Conservation (phyloP, 169 alveolate species). For the Plasmodium relictum region DNA sequence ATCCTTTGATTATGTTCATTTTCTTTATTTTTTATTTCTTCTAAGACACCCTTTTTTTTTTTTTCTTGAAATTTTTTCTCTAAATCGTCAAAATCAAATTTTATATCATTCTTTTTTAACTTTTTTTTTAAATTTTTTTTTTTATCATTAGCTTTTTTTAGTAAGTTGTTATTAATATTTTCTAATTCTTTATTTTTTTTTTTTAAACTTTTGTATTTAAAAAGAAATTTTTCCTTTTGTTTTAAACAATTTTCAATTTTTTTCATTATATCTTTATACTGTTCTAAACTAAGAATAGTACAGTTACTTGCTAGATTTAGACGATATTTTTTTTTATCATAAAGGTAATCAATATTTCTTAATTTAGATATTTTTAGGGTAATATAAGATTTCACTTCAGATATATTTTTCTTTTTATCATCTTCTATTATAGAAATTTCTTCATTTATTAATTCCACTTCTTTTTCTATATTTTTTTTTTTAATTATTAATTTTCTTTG, state of each 20-base stretch:
- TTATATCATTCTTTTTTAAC: conserved; percentile 52
- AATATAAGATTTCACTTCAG: conserved; percentile 51
- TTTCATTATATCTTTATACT: conserved; percentile 30
- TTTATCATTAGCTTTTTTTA: conserved; percentile 34
- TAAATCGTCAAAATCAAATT: conserved; percentile 57
- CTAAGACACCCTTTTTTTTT: conserved; percentile 57
- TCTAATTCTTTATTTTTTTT: conserved; percentile 44
- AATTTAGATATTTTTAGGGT: conserved; percentile 42
- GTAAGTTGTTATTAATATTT: conserved; percentile 27
- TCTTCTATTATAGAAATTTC: conserved; percentile 58
- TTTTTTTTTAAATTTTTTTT: conserved; percentile 46
- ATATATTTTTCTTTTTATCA: conserved; percentile 59
- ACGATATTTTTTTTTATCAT: conserved; percentile 74
- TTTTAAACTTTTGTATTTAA: conserved; percentile 18
- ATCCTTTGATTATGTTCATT: conserved; percentile 23
- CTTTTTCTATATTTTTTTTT: conserved; percentile 58
- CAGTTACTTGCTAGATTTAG: conserved; percentile 46
- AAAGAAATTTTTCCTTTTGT: conserved; percentile 24
- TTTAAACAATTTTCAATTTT: conserved; percentile 16
- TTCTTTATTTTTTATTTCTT: conserved; percentile 57
- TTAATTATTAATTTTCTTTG: conserved; percentile 41
- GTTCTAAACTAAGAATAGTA: conserved; percentile 39
- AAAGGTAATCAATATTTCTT: conserved; percentile 65
- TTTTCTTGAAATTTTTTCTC: conserved; percentile 73
- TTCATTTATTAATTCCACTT: conserved; percentile 50